phyloP scores from a whole-genome alignment of 768 basidiomycete species.

The Collybia sp. region DNA sequence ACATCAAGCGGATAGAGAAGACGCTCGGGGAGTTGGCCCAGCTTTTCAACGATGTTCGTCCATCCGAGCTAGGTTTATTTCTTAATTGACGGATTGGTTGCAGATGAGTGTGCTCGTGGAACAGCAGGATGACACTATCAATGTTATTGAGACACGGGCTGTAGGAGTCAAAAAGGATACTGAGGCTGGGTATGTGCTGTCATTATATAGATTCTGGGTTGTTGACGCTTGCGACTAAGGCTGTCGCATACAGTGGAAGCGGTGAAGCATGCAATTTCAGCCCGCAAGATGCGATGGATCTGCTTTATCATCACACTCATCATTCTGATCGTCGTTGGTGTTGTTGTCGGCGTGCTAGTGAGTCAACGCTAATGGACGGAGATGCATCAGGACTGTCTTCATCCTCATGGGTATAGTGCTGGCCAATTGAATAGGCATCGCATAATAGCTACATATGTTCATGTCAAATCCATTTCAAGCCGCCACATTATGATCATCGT shows the following conservation, averaged over 20 bases:
- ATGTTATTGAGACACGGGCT: constrained; percentile 77
- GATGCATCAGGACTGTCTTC: no score
- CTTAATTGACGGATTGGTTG: background rate
- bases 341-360: constrained; percentile 56
- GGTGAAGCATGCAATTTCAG: constrained; percentile 78
- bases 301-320: constrained; percentile 78
- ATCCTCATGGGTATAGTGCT: background rate
- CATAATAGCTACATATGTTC: no score
- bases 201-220: background rate
- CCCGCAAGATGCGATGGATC: constrained; percentile 96
- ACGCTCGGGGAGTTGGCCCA: constrained; percentile 92
- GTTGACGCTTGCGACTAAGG: constrained; percentile 30
- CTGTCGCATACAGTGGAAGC: constrained; percentile 83
- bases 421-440: no score
- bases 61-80: background rate
- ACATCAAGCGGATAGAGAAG: constrained; percentile 92
- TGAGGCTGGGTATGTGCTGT: constrained; percentile 68
- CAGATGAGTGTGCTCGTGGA: constrained; percentile 95
- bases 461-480: no score
- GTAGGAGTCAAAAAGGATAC: constrained; percentile 74
- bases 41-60: constrained; percentile 87
- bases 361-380: constrained; percentile 29
- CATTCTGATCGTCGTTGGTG: constrained; percentile 60
- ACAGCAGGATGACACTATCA: constrained; percentile 88
- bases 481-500: no score